Base-by-base conservation (phyloP, 2,329 filamentous ascomycete genomes). In the Fusarium palustre region DNA sequence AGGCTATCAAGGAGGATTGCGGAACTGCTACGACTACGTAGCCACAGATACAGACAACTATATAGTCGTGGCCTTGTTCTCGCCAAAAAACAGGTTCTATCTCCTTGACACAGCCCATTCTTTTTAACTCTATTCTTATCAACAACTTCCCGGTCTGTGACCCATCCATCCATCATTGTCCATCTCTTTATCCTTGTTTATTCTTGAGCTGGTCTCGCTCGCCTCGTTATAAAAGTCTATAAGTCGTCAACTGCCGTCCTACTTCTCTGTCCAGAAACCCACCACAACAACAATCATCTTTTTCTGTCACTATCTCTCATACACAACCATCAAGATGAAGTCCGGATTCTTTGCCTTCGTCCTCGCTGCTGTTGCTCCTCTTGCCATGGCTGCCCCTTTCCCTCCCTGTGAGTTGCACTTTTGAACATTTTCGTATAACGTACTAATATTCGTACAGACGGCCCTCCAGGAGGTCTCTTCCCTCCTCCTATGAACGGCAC, bases 301-400 rank as follows among this genome's bases (percentile, higher is more conserved):
- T 46, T 39, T 61, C 50, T 49, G 55, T 43, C 48, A 55, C 45
- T 52, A 58, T 38, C n/a, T 48, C 38, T 38, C 7, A n/a, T 18
- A 22, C 22, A 41, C 28, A 38, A 53, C 24, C 6, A 47, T 55
- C 58, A 70, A 59, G n/a, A 76, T 76, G 74, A 76, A 75, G 72
- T 63, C 71, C 54, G 63, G 52, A 50, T 60, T 64, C 45, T 22
- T 70, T 48, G 36, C 68, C 38, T 43, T 75, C 30, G 31, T 65
- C 46, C 47, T 76, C 46, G 68, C 70, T 41, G 58, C 53, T 25
- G 54, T 64, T 52, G 66, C 64, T 12, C 60, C 74, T 12, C 43
- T 76, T 28, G 63, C 60, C 4, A 24, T 60, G 38, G 69, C 74
- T 43, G 45, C 67, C 34, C 53, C 67, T 30, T 52, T 67, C 45